phyloP scores from a whole-genome alignment of 2,329 filamentous ascomycete species.

The Keithomyces neogunnii region DNA sequence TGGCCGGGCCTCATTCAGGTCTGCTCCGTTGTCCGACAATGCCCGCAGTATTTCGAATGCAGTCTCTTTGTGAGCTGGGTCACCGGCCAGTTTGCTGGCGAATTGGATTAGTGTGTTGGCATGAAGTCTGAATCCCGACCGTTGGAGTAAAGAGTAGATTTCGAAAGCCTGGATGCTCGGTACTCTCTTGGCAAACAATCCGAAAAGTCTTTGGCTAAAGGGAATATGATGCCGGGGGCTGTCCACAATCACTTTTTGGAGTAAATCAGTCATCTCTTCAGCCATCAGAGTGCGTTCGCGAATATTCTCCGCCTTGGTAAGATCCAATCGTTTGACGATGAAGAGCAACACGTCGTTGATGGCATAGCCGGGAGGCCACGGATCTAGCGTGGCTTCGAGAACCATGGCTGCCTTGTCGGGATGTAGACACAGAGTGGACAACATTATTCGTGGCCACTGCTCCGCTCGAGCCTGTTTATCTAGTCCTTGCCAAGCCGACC shows the following conservation, averaged over 20 bases:
- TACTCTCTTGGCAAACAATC: constrained; percentile 20
- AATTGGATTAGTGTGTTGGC: constrained; percentile 39
- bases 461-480: constrained; percentile 15
- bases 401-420: constrained; percentile 24
- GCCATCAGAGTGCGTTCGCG: constrained; percentile 17
- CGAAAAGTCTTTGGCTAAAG: constrained; percentile 31
- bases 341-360: constrained; percentile 27
- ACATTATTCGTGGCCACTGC: constrained; percentile 25
- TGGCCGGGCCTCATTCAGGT: constrained; percentile 37
- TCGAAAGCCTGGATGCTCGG: constrained; percentile 21
- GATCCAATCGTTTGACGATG: constrained; percentile 16
- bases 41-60: constrained; percentile 33
- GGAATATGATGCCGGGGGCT: constrained; percentile 21
- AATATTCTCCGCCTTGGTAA: constrained; percentile 9
- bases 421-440: constrained; percentile 24
- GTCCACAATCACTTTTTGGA: constrained; percentile 21
- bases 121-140: constrained; percentile 23
- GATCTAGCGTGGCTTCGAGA: constrained; percentile 28
- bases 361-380: constrained; percentile 27
- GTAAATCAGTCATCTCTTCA: constrained; percentile 20
- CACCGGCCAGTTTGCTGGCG: constrained; percentile 34
- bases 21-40: constrained; percentile 28
- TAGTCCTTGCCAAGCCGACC: constrained; percentile 22
- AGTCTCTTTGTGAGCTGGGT: constrained; percentile 27
- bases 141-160: constrained; percentile 27